phyloP scores from a whole-genome alignment of 2,329 filamentous ascomycete genomes.

The Clonostachys chloroleuca region DNA sequence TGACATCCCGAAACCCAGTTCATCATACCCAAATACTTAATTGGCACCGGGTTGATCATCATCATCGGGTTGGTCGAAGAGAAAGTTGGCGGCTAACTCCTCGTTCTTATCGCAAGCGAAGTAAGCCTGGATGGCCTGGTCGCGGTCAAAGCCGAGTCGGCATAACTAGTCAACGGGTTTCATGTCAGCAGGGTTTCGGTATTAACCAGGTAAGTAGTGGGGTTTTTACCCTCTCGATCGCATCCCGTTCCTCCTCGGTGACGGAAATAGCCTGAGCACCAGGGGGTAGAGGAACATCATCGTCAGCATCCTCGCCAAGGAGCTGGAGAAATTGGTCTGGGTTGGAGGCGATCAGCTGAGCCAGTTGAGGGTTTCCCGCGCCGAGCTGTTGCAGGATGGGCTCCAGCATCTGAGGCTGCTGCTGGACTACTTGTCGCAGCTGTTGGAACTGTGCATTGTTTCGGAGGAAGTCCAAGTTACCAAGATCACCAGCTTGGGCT shows the following conservation, averaged over 20 bases:
- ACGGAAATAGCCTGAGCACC: constrained; percentile 87
- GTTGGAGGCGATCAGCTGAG: constrained; percentile 85
- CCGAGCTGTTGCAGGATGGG: constrained; percentile 95
- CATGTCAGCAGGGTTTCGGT: background rate
- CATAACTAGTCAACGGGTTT: constrained; percentile 58
- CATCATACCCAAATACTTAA: background rate
- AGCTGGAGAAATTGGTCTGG: constrained; percentile 91
- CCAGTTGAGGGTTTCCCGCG: constrained; percentile 89
- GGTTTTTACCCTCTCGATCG: constrained; percentile 80
- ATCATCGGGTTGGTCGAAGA: constrained; percentile 95
- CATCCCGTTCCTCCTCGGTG: constrained; percentile 93
- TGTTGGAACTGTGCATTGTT: constrained; percentile 98
- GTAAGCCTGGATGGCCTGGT: constrained; percentile 95
- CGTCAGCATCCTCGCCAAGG: constrained; percentile 81
- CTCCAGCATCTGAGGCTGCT: constrained; percentile 97
- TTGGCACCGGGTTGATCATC: constrained; percentile 45
- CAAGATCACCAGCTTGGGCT: constrained; percentile 50
- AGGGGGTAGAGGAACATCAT: constrained; percentile 79
- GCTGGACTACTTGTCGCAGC: constrained; percentile 92
- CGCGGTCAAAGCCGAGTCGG: constrained; percentile 86
- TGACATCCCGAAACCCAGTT: background rate
- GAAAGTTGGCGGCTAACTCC: constrained; percentile 94
- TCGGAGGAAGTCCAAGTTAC: constrained; percentile 88
- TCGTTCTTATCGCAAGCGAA: constrained; percentile 99
- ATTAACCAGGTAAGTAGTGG: background rate